Evolutionary conservation across 1,284 basidiomycete species (phyloP).

Genomic region (Moesziomyces sp.): DNA sequence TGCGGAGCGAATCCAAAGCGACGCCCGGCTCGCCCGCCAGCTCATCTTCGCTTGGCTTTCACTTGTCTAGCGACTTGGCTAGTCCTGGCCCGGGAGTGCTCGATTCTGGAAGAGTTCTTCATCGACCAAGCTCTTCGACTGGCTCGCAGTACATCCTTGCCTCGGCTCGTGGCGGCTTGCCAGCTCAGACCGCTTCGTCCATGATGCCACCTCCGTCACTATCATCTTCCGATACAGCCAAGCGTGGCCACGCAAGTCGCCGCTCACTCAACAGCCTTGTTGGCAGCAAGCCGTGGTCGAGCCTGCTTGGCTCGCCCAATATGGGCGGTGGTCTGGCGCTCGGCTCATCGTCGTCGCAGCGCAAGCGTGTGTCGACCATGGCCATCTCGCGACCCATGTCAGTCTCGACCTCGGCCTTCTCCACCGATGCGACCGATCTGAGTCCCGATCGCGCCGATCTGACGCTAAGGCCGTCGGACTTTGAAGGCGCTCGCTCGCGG

Average conservation of each 20-base stretch:
- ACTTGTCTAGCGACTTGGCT: neutral
- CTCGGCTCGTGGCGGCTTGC: neutral
- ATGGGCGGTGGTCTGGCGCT: slow-evolving; percentile 9
- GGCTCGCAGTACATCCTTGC: slow-evolving; percentile 8
- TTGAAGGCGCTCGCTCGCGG: slow-evolving; percentile 5
- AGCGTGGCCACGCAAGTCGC: slow-evolving; percentile 28
- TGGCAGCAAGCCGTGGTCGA: slow-evolving; percentile 33
- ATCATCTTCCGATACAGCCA: neutral
- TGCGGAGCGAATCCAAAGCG: slow-evolving; percentile 4
- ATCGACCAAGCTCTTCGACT: slow-evolving; percentile 10
- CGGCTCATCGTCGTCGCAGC: slow-evolving; percentile 13
- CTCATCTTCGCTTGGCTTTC: neutral
- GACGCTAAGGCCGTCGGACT: slow-evolving; percentile 30
- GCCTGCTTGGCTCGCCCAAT: slow-evolving; percentile 27
- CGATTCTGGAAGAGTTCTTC: neutral
- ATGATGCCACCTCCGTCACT: slow-evolving; percentile 16
- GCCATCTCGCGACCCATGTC: slow-evolving; percentile 43
- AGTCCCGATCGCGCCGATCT: slow-evolving; percentile 23
- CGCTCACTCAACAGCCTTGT: slow-evolving; percentile 44
- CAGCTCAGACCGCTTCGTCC: neutral
- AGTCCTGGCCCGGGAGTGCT: neutral
- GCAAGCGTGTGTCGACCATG: slow-evolving; percentile 25
- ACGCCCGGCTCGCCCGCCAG: slow-evolving; percentile 12
- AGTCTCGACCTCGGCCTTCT: slow-evolving; percentile 36
- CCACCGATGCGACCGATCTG: slow-evolving; percentile 12